Base-by-base conservation (phyloP, 306 rosid genomes). In the Adenanthera pavonina region DNA sequence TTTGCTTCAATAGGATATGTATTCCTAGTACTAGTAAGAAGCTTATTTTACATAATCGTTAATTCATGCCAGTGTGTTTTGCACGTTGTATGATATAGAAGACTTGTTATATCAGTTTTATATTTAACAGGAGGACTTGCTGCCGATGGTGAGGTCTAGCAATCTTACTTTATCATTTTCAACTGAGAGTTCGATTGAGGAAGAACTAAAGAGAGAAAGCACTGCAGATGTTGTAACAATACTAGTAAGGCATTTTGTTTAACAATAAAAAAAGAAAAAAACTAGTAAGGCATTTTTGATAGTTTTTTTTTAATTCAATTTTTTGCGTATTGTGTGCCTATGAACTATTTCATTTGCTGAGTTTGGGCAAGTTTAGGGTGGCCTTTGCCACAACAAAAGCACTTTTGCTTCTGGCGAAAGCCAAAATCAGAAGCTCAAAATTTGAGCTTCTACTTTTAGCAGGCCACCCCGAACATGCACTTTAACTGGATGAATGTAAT, bases 161-260 rank as follows among this genome's bases (percentile, higher is more conserved):
- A 91, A 95, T 88, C 94, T 95, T 60, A 93, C 92, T 77, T 89
- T 95, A 86, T 89, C 99, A 59, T 95, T 92, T 89, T 95, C 97
- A 8, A 43, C 95, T 0, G 99, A 95, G 87, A 92, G 95, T 84
- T 95, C 99, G 77, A 89, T 95, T 40, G 99, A 95, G 89, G 99
- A 93, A 76, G 99, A 95, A 88, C 47, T 95, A 66, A 95, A 95
- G 89, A 91, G 99, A 85, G 99, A 95, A 84, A 95, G 99, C 87
- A 90, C 97, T 6, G 99, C 99, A 73, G 99, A 95, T 87, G 90
- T 93, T 74, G 74, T 95, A 76, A 95, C 99, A 75, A 91, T 95
- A 85, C 85, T 89, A 1, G 97, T 94, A 91, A 84, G 94, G 75
- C 79, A 75, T 47, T 33, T 33, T 78, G 30, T 25, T 25, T 25